A percentile compares a stretch with the other conserved stretches of the same genome.
These are phyloP conservation scores for Chondrus crispus DNA, from an alignment of 23 red algal genomes.

Conservation along the genomic window DNA sequence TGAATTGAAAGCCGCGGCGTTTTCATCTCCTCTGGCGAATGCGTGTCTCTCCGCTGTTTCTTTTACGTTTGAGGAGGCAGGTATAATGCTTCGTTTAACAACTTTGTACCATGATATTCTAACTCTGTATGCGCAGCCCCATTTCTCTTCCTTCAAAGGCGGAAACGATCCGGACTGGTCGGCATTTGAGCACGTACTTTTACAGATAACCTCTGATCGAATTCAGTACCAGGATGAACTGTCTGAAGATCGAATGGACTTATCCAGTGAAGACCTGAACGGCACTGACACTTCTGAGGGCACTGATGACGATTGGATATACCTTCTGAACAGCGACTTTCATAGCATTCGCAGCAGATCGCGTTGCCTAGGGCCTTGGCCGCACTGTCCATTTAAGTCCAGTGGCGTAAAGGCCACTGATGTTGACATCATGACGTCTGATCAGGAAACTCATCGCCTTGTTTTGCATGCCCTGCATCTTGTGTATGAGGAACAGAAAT, in stretches of 20 bases:
- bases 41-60: slow-evolving; percentile 28
- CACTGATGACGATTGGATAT: slow-evolving; percentile 44
- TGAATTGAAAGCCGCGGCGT: neutral
- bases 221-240: neutral
- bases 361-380: neutral
- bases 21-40: slow-evolving; percentile 37
- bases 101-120: slow-evolving; percentile 50
- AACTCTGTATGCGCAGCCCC: neutral
- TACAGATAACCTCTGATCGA: neutral
- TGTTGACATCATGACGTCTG: neutral
- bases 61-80: slow-evolving; percentile 32
- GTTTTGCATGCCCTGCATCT: slow-evolving; percentile 59
- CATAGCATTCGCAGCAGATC: neutral
- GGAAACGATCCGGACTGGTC: slow-evolving; percentile 21
- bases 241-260: neutral
- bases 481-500: slow-evolving; percentile 75
- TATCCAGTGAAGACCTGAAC: slow-evolving; percentile 13
- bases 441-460: neutral
- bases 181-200: neutral
- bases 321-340: slow-evolving; percentile 14
- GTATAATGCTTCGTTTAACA: slow-evolving; percentile 4
- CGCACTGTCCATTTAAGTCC: neutral
- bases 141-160: neutral
- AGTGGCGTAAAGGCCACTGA: neutral
- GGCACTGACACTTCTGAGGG: neutral